Conservation (phyloP, 768 basidiomycete species). For the Brasilioporus rufonigricans region DNA sequence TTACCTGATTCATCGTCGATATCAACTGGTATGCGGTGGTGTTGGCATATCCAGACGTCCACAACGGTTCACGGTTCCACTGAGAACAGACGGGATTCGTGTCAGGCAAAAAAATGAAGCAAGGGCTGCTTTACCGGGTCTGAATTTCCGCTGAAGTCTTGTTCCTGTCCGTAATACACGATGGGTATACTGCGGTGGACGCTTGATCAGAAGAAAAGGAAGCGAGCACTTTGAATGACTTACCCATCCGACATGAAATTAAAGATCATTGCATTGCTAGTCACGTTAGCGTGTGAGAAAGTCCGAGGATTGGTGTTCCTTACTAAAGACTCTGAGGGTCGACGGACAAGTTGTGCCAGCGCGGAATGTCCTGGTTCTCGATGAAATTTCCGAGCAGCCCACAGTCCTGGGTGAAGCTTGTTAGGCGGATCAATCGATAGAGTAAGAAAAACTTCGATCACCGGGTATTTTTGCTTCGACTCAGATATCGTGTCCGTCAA, state of each 20-base stretch:
- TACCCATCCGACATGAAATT: conserved; percentile 74
- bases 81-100: conserved; percentile 23
- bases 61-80: conserved; percentile 76
- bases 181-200: conserved; percentile 56
- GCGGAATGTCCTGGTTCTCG: conserved; percentile 75
- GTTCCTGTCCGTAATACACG: conserved; percentile 82
- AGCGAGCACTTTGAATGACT: background rate
- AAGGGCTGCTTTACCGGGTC: conserved; percentile 54
- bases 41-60: conserved; percentile 64
- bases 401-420: conserved; percentile 16
- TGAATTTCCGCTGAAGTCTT: conserved; percentile 56
- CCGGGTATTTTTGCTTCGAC: conserved; percentile 54
- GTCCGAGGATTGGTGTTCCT: conserved; percentile 17
- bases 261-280: conserved; percentile 71
- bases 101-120: background rate
- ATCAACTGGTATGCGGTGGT: conserved; percentile 59
- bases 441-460: conserved; percentile 3
- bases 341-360: conserved; percentile 70
- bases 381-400: conserved; percentile 67
- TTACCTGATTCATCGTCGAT: conserved; percentile 56
- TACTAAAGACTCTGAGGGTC: conserved; percentile 72
- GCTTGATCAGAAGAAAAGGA: background rate
- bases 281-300: conserved; percentile 12
- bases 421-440: background rate
- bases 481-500: conserved; percentile 51